phyloP scores from a whole-genome alignment of 495 filamentous ascomycete species.

The Glarea lozoyensis region DNA sequence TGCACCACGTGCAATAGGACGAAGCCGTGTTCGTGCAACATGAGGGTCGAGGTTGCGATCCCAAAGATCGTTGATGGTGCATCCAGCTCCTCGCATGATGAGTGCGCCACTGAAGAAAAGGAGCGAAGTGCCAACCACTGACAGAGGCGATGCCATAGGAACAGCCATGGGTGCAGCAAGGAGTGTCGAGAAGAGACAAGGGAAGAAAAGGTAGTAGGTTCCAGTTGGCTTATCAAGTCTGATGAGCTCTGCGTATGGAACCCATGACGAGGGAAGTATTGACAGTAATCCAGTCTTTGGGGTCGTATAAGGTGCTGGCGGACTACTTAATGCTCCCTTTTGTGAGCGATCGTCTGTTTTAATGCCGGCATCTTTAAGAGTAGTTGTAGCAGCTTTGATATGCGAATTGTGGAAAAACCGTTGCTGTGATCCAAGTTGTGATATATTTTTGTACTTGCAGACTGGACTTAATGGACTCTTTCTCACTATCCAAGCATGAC shows the following conservation, averaged over 20 bases:
- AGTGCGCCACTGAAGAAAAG: conserved; percentile 84
- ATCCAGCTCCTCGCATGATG: conserved; percentile 97
- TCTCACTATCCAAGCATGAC: too few relatives aligned
- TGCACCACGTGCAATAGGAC: conserved; percentile 83
- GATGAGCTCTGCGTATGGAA: conserved; percentile 90
- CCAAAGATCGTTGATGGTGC: conserved; percentile 96
- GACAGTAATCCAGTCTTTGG: conserved; percentile 74
- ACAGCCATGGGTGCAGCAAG: conserved; percentile 51
- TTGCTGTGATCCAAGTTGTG: too few relatives aligned
- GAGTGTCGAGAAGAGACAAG: conserved; percentile 85
- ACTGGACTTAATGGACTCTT: too few relatives aligned
- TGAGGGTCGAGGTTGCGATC: conserved; percentile 87
- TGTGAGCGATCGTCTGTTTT: too few relatives aligned
- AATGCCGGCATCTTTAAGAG: too few relatives aligned
- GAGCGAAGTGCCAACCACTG: conserved; percentile 52
- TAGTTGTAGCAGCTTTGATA: too few relatives aligned
- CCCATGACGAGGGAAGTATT: conserved; percentile 59
- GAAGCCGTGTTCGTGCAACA: conserved; percentile 77
- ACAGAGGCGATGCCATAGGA: conserved; percentile 47
- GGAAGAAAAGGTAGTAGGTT: conserved; percentile 93
- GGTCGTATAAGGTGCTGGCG: conserved; percentile 42
- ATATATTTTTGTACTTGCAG: too few relatives aligned
- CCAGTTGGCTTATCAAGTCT: conserved; percentile 92
- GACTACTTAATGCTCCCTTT: neutral
- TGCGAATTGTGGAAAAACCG: too few relatives aligned